Evolutionary conservation across 2,329 filamentous ascomycete species (phyloP), one percentile per base, ranked within the genome.

Genomic region (Calonectria honghensis): DNA sequence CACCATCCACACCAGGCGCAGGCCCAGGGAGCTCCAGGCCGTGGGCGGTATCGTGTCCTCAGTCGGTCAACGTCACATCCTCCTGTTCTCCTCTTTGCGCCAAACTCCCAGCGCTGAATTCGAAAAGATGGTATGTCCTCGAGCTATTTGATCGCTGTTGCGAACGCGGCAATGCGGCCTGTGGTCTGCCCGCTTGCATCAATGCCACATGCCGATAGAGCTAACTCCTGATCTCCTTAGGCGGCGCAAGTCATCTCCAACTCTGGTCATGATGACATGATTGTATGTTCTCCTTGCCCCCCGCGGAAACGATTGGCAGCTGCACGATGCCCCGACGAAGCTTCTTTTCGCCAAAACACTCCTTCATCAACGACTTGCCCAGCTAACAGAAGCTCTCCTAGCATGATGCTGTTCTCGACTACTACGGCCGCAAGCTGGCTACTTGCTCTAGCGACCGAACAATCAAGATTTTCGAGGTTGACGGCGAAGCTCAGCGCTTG

Each of bases 381-480:
- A 45, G 59, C 77, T 79, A 70, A 79, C 79, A 73, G 16, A 29
- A 51, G 73, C 73, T 65, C 70, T 41, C 68, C 70, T 79, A 95
- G 96, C 97, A 99, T 86, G 97, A 99, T 91, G 97, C 97, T 78
- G 96, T 98, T 79, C 93, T 99, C 84, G 97, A 99, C 86, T 99
- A 98, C 90, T 99, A 98, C 86, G 97, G 97, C 83, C 93, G 97
- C 80, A 94, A 96, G 83, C 92, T 99, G 81, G 97, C 97, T 77
- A 99, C 97, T 79, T 98, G 97, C 87, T 98, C 96, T 45, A 98
- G 96, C 79, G 97, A 99, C 88, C 96, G 97, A 85, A 98, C 96
- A 63, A 98, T 99, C 89, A 98, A 98, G 89, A 98, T 99, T 84
- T 99, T 98, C 84, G 97, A 99, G 87, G 94, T 99, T 71, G 96